Conservation (phyloP, 768 basidiomycete species). For the Collybia mongolica region DNA sequence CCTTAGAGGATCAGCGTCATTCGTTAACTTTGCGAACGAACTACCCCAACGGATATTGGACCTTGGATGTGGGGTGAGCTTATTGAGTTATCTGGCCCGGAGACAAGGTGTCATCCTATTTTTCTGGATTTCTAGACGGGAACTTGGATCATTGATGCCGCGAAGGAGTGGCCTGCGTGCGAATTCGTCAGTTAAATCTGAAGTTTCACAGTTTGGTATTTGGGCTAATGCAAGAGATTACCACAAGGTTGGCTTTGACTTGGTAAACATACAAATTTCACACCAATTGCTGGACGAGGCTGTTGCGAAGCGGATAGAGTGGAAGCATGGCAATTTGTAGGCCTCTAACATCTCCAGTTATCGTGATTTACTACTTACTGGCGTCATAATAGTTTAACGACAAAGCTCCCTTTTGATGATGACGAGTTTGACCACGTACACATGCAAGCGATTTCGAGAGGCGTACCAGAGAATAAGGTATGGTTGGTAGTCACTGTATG, state of each 20-base stretch:
- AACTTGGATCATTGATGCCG: constrained; percentile 71
- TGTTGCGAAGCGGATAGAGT: constrained; percentile 58
- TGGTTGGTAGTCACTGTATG: constrained; percentile 8
- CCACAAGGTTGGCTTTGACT: constrained; percentile 71
- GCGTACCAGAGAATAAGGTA: constrained; percentile 76
- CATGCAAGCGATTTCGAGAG: constrained; percentile 60
- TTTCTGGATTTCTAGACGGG: constrained; percentile 44
- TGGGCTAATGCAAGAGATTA: neutral
- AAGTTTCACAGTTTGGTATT: neutral
- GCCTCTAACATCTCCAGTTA: neutral
- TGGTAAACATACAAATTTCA: constrained; percentile 73
- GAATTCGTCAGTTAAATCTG: constrained; percentile 48
- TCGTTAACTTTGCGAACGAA: constrained; percentile 51
- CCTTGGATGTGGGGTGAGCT: constrained; percentile 71
- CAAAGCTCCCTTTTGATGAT: constrained; percentile 76
- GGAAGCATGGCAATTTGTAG: constrained; percentile 81
- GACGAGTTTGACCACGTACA: constrained; percentile 85
- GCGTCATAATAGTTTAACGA: constrained; percentile 55
- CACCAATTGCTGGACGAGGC: constrained; percentile 46
- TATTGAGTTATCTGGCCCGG: neutral
- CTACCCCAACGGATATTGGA: constrained; percentile 59
- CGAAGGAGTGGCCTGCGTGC: constrained; percentile 66
- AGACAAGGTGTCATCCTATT: constrained; percentile 3
- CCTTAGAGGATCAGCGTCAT: constrained; percentile 55
- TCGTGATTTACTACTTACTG: neutral